Conservation (phyloP, 305 asterid species). For the Stenogyne calaminthoides region DNA sequence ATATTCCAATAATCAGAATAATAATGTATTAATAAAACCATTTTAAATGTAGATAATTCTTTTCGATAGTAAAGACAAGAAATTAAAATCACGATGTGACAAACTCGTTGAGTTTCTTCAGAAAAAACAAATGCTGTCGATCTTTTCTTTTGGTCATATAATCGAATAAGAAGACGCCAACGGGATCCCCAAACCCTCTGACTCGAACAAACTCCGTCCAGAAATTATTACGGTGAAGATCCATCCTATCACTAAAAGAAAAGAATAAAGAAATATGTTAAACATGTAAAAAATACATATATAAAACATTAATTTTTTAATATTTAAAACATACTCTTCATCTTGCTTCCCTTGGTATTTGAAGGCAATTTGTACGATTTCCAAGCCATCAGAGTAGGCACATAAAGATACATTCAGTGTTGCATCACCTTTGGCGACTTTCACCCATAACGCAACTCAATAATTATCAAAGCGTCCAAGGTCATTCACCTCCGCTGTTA, state of each 20-base stretch:
- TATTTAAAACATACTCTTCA: not conserved
- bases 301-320: too few species aligned
- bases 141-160: not conserved
- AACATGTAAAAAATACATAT: too few species aligned
- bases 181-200: not conserved
- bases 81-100: not conserved
- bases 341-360: not conserved
- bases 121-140: not conserved
- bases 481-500: not conserved
- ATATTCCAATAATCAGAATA: too few species aligned
- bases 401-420: not conserved
- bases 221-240: too few species aligned
- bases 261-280: too few species aligned
- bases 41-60: not conserved
- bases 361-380: not conserved
- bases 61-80: not conserved
- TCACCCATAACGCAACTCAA: not conserved
- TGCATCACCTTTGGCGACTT: not conserved
- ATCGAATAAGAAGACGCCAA: not conserved
- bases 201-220: not conserved
- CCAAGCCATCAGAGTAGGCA: not conserved
- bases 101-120: not conserved
- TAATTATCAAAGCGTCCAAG: not conserved
- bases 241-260: not conserved
- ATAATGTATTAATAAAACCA: too few species aligned